These are phyloP conservation scores for Rutstroemia sp. DNA, from an alignment of 2,329 filamentous ascomycete species.

Conservation along the genomic window DNA sequence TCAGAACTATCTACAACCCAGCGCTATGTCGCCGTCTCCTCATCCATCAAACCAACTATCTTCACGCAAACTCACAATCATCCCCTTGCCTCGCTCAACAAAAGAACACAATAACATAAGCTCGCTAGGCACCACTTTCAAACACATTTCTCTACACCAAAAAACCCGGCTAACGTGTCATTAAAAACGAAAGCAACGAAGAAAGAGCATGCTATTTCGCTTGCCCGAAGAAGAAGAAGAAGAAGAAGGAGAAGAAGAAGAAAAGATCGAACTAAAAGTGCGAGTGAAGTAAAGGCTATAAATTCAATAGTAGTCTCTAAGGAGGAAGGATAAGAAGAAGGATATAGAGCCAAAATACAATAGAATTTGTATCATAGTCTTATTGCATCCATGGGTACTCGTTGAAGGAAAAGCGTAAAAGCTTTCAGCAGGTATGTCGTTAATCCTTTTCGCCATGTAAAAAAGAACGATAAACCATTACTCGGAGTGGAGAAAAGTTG, in stretches of 20 bases:
- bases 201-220: background rate
- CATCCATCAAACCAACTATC: background rate
- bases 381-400: slow-evolving; percentile 3
- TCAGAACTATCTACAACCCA: background rate
- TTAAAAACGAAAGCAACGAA: background rate
- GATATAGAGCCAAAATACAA: background rate
- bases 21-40: background rate
- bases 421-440: background rate
- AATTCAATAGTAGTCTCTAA: background rate
- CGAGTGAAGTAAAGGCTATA: background rate
- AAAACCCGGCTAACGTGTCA: background rate
- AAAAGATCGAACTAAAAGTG: background rate
- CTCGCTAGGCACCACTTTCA: background rate
- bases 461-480: background rate
- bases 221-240: background rate
- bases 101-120: background rate
- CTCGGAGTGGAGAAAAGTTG: background rate
- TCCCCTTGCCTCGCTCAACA: background rate
- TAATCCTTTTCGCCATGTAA: background rate
- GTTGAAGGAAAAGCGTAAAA: background rate
- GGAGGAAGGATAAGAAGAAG: background rate
- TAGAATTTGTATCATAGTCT: background rate
- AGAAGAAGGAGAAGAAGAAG: no score
- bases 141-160: background rate
- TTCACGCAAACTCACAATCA: background rate